Evolutionary conservation across 2,329 filamentous ascomycete species (phyloP), one percentile per base, ranked within the genome.

Genomic region (Clonostachys rosea): DNA sequence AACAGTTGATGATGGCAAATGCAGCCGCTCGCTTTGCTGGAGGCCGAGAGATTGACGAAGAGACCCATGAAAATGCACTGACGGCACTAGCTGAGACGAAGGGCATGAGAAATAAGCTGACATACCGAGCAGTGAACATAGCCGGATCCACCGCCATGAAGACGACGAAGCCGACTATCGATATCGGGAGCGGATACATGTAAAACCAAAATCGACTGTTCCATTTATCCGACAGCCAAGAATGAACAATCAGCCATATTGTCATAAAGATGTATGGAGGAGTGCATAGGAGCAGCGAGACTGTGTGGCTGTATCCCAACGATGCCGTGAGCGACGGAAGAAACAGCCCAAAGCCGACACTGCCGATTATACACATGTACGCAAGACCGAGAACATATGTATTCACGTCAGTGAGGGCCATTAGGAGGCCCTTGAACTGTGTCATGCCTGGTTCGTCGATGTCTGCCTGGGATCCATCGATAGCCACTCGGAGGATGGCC

Each of bases 231-330:
- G 78, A 71, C 54, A 80, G 73, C 74, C 74, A 79, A 5, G 77
- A 75, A 47, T 75, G 73, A 52, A 73, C 49, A 20, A 81, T 57
- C 2, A 76, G 80, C n/a, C 81, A 61, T 24, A 83, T 65, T 54
- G 76, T 79, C n/a, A 78, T 70, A 54, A 82, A 82, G 3, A 75
- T 67, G 74, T 79, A 83, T 1, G 80, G 80, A 2, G 78, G 78
- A 2, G 77, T 67, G 54, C 73, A 77, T 66, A 81, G 74, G 16
- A 81, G 65, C 14, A 81, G 65, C 0, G 76, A 79, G 0, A 75
- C 70, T 3, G 76, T 69, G 47, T 77, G 73, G 34, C 47, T 58
- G 51, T 79, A 80, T 20, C 76, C 76, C 6, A 81, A 67, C 0
- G 78, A 79, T 20, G 62, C 61, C 0, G 77, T 79, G 34, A 81